Base-by-base conservation (phyloP, 768 basidiomycete genomes). In the Lactarius pseudohatsudake region DNA sequence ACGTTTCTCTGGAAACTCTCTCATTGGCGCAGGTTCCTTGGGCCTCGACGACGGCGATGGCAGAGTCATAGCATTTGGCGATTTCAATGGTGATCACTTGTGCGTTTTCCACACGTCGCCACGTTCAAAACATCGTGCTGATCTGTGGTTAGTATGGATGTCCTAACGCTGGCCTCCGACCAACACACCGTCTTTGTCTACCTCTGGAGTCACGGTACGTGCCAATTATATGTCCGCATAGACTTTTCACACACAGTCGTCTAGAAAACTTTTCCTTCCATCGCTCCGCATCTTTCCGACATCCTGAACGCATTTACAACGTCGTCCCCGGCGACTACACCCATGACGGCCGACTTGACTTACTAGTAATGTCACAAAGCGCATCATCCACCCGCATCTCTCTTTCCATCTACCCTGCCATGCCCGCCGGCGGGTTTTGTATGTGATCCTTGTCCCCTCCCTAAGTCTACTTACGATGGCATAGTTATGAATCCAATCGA, bases 11-110 rank as follows among this genome's bases (percentile, higher is more conserved):
- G 86, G 87, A 61, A 96, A 95, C 72, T 83, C 89, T 0, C 82
- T 98, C 60, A 79, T 97, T 59, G 81, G 85, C 67, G 89, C 94
- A 3, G 96, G 94, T 9, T 78, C 87, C 1, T 80, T 96, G 75
- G 96, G 95, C 2, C 77, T 98, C 38, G 82, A 47, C 36, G 41
- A 83, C 57, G 82, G 81, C n/a, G 83, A 86, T 61, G 87, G 86
- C 32, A 82, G 91, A 60, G 83, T 97, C 22, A 82, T 93, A 66
- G 96, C 95, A 9, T 92, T 93, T 72, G 97, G 95, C 38, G 96
- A 99, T 79, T 96, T 96, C 76, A 87, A 98, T 75, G 95, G 92
- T 5, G 94, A 98, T 76, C 95, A 98, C 75, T 91, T 92, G 94
- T 97, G 75, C 74, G 92, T 79, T 22, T 65, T n/a, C 56, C 5